Conservation (phyloP, 768 basidiomycete genomes). For the Austroboletus eburneus region DNA sequence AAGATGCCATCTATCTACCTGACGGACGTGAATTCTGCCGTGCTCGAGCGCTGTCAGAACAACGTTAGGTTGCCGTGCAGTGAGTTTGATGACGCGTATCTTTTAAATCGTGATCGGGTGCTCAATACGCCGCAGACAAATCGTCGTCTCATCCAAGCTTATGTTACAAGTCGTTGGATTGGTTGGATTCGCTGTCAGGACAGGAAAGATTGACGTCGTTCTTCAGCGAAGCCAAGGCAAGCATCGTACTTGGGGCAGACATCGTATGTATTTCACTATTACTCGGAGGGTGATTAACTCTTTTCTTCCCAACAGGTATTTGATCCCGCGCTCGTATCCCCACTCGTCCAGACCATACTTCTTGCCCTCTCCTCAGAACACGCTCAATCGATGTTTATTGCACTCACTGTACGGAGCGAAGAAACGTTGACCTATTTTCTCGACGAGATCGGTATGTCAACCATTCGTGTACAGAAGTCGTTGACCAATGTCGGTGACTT, state of each 20-base stretch:
- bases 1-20: slow-evolving; percentile 37
- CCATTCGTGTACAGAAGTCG: not conserved
- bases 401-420: slow-evolving; percentile 51
- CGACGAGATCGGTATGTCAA: slow-evolving; percentile 27
- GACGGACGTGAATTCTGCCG: slow-evolving; percentile 63
- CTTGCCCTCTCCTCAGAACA: slow-evolving; percentile 24
- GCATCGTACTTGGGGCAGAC: slow-evolving; percentile 71
- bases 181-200: slow-evolving; percentile 53
- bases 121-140: slow-evolving; percentile 38
- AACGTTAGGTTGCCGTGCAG: slow-evolving; percentile 68
- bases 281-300: not conserved
- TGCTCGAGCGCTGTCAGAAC: slow-evolving; percentile 54
- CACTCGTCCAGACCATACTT: slow-evolving; percentile 48
- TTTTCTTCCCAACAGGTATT: slow-evolving; percentile 50
- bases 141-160: slow-evolving; percentile 49
- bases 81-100: slow-evolving; percentile 33
- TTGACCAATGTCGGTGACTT: not conserved
- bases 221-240: slow-evolving; percentile 42
- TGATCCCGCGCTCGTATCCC: slow-evolving; percentile 57
- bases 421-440: slow-evolving; percentile 48
- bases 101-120: not conserved
- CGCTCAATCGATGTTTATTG: slow-evolving; percentile 29
- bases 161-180: slow-evolving; percentile 52
- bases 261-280: slow-evolving; percentile 37
- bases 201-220: slow-evolving; percentile 17